phyloP scores from a whole-genome alignment of 768 basidiomycete genomes.

The Tylopilus sp. region DNA sequence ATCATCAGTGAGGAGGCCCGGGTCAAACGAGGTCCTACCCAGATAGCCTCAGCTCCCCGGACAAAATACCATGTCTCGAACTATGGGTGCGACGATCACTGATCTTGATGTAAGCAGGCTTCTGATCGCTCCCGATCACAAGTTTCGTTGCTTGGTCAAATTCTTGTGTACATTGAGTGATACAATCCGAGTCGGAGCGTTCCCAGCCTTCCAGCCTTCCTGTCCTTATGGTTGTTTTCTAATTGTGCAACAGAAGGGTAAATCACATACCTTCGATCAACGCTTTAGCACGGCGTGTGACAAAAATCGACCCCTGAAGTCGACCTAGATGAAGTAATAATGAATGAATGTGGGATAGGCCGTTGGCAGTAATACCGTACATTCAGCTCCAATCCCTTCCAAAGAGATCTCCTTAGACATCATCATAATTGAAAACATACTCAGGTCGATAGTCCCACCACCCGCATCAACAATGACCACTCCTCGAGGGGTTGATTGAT shows the following conservation, averaged over 20 bases:
- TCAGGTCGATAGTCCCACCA: neutral
- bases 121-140: neutral
- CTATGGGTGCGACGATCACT: neutral
- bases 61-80: neutral
- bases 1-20: neutral
- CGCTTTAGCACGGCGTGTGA: neutral
- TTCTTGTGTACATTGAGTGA: neutral
- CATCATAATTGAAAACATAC: neutral
- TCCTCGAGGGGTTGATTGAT: neutral
- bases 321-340: neutral
- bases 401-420: neutral
- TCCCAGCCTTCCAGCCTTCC: neutral
- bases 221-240: neutral
- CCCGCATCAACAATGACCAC: neutral
- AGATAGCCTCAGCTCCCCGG: neutral
- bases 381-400: neutral
- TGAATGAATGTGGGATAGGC: neutral
- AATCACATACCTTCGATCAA: neutral
- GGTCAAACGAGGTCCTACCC: neutral
- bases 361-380: neutral
- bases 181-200: neutral
- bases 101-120: neutral
- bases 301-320: neutral
- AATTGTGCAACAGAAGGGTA: too few relatives aligned
- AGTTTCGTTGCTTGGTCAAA: neutral